These are phyloP conservation scores for Eucalyptus camaldulensis DNA, from an alignment of 345 rosid species.

Conservation along the genomic window DNA sequence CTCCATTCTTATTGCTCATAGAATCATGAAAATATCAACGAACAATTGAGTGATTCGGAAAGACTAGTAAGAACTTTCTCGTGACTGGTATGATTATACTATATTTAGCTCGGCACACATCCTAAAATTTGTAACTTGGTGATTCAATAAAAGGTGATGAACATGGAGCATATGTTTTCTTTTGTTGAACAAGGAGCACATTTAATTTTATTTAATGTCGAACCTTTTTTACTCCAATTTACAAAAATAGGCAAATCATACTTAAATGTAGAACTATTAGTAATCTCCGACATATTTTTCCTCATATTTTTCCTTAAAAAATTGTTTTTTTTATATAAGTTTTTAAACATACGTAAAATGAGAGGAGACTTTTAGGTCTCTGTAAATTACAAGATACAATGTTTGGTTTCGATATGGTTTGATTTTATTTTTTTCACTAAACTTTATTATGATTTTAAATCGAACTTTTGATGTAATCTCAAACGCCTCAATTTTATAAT, in stretches of 20 bases:
- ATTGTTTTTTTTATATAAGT: accelerated
- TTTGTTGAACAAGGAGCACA: accelerated
- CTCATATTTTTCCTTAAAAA: neutral
- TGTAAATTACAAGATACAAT: accelerated
- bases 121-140: too few relatives aligned
- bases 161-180: too few relatives aligned
- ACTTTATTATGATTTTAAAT: neutral
- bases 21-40: neutral
- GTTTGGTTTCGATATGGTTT: accelerated
- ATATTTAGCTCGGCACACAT: accelerated
- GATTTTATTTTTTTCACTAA: neutral
- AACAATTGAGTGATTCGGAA: accelerated
- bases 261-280: neutral
- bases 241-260: neutral
- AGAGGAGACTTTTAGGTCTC: accelerated
- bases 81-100: accelerated
- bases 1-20: accelerated
- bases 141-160: neutral
- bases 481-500: neutral
- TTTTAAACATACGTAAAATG: accelerated
- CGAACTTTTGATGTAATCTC: neutral
- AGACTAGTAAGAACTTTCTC: accelerated
- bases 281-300: neutral
- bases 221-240: neutral
- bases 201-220: neutral